A percentile compares a stretch with the other conserved stretches of the same genome.
These are phyloP conservation scores for Austropuccinia psidii DNA, from an alignment of 1,284 basidiomycete species.

Conservation along the genomic window DNA sequence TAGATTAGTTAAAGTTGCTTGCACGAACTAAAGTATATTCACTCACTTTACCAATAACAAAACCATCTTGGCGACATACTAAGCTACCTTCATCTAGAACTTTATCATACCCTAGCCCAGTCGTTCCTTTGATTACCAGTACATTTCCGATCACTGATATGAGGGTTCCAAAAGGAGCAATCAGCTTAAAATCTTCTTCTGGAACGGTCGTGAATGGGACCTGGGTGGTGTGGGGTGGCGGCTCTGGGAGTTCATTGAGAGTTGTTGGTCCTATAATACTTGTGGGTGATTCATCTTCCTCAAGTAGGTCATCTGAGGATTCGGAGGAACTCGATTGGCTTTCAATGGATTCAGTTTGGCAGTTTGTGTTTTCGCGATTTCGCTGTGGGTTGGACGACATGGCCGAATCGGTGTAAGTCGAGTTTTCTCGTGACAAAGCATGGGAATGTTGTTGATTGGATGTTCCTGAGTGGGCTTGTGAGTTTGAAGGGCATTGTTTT, in stretches of 20 bases:
- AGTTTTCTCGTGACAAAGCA: too few relatives aligned
- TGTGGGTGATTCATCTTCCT: not conserved
- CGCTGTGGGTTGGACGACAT: too few relatives aligned
- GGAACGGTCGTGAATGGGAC: conserved; percentile 22
- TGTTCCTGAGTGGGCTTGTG: too few relatives aligned
- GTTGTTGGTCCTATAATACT: conserved; percentile 20
- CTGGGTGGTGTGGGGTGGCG: conserved; percentile 8
- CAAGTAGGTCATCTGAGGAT: conserved; percentile 1
- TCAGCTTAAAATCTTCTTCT: conserved; percentile 12
- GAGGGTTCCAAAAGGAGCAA: conserved; percentile 20
- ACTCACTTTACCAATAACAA: conserved; percentile 30
- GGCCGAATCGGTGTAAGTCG: too few relatives aligned
- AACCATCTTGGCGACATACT: conserved; percentile 20
- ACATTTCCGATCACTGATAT: conserved; percentile 22
- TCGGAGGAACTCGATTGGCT: not conserved
- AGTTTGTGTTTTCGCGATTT: not conserved
- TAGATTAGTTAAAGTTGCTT: not conserved
- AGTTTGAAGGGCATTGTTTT: too few relatives aligned
- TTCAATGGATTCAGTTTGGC: not conserved
- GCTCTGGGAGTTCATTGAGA: conserved; percentile 23
- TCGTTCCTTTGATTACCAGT: conserved; percentile 23
- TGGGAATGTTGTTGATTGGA: too few relatives aligned
- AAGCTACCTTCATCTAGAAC: conserved; percentile 32
- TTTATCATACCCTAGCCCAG: conserved; percentile 16
- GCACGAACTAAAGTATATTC: not conserved